Evolutionary conservation across 306 rosid species (phyloP).

Genomic region (Trichosanthes cucumerina): DNA sequence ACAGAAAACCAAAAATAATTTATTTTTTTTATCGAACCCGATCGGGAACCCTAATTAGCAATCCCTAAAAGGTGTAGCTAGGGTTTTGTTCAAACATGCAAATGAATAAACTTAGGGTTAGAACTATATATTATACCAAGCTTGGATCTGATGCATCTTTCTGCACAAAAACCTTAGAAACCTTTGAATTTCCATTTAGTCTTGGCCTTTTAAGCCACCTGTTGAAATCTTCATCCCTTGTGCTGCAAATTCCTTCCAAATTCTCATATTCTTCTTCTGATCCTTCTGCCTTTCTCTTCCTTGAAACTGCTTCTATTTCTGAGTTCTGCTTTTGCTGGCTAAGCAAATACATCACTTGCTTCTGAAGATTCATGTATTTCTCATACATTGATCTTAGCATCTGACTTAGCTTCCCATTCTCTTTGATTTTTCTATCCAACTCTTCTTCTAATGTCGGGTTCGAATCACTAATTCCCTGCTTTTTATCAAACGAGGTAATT

Average conservation of each 20-base stretch:
- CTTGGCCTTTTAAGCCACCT: slow-evolving; percentile 30
- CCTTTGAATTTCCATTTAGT: slow-evolving; percentile 23
- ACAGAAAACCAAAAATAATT: neutral
- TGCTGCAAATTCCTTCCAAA: slow-evolving; percentile 14
- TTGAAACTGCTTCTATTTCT: slow-evolving; percentile 16
- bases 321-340: slow-evolving; percentile 5
- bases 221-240: slow-evolving; percentile 32
- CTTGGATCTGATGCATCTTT: slow-evolving; percentile 45
- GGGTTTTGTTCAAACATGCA: neutral
- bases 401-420: slow-evolving; percentile 50
- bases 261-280: slow-evolving; percentile 5
- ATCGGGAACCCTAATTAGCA: neutral
- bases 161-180: slow-evolving; percentile 45
- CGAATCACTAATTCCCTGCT: slow-evolving; percentile 1
- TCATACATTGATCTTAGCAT: slow-evolving; percentile 29
- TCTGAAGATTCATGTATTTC: slow-evolving; percentile 31
- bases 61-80: neutral
- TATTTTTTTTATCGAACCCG: neutral
- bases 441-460: slow-evolving; percentile 26
- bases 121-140: slow-evolving; percentile 39
- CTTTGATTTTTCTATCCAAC: slow-evolving; percentile 37
- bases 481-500: neutral
- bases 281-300: slow-evolving; percentile 46
- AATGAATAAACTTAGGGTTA: neutral
- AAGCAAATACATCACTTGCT: slow-evolving; percentile 28